Conservation (phyloP, 345 rosid genomes). For the Hevea brasiliensis region DNA sequence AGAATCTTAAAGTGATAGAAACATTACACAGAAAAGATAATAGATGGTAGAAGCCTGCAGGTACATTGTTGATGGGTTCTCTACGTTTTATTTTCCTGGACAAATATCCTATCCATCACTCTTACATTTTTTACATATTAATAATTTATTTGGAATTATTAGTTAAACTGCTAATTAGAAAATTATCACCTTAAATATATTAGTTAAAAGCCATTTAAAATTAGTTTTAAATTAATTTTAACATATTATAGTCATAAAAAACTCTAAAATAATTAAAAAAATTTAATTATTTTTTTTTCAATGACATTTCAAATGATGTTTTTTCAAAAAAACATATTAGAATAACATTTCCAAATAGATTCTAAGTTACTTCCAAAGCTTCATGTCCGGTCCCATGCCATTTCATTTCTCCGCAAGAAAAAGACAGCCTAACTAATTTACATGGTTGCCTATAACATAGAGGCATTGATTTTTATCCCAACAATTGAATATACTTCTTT, state of each 20-base stretch:
- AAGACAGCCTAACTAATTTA: constrained; percentile 6
- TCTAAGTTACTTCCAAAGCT: not conserved
- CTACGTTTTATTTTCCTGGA: constrained; percentile 2
- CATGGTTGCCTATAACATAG: not conserved
- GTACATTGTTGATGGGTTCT: not conserved
- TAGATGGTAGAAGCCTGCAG: too few species aligned
- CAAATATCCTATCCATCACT: not conserved
- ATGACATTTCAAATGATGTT: too few species aligned
- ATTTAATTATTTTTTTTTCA: too few species aligned
- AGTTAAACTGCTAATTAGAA: too few species aligned
- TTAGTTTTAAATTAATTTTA: too few species aligned
- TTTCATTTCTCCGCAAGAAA: not conserved
- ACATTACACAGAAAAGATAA: not conserved
- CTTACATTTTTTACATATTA: not conserved
- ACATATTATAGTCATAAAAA: too few species aligned
- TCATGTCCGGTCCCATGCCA: not conserved
- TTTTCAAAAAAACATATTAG: too few species aligned
- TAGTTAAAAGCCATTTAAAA: too few species aligned
- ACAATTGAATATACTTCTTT: not conserved
- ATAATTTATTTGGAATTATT: too few species aligned
- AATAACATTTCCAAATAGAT: too few species aligned
- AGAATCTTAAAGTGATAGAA: not conserved
- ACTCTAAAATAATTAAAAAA: too few species aligned
- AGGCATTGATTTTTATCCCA: not conserved
- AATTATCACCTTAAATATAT: too few species aligned